Percentiles rank a stretch among this genome's conserved stretches.
Evolutionary conservation across 2,329 filamentous ascomycete genomes (phyloP).

Genomic region (Fusarium aywerte): DNA sequence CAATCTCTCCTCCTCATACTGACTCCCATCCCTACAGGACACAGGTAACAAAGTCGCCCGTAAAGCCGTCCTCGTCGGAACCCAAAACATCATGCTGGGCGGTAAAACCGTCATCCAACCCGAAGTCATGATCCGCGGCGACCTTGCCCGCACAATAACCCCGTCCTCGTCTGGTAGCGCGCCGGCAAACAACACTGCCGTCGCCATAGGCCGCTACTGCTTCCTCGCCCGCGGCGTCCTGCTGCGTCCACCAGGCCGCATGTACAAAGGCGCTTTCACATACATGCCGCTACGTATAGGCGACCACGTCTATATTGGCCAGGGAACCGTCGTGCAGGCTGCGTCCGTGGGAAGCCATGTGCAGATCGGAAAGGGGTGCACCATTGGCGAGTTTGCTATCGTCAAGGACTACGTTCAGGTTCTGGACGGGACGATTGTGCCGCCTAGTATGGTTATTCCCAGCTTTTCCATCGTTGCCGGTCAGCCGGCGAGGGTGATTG

Average conservation of each 20-base stretch:
- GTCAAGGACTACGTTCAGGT: slow-evolving; percentile 94
- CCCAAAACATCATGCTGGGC: slow-evolving; percentile 96
- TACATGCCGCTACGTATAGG: slow-evolving; percentile 93
- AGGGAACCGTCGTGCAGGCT: slow-evolving; percentile 80
- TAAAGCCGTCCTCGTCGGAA: slow-evolving; percentile 89
- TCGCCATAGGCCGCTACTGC: slow-evolving; percentile 91
- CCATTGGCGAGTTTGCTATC: slow-evolving; percentile 86
- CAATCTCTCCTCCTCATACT: not conserved
- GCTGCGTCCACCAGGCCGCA: slow-evolving; percentile 82
- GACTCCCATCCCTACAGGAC: slow-evolving; percentile 69
- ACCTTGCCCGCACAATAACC: slow-evolving; percentile 73
- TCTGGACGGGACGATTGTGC: slow-evolving; percentile 84
- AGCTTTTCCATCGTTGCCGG: slow-evolving; percentile 93
- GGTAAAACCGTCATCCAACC: slow-evolving; percentile 96
- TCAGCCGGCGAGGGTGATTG: slow-evolving; percentile 80
- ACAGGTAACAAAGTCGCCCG: slow-evolving; percentile 98
- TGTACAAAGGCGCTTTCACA: slow-evolving; percentile 81
- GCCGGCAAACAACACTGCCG: slow-evolving; percentile 70
- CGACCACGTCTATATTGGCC: slow-evolving; percentile 92
- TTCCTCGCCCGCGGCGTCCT: slow-evolving; percentile 83
- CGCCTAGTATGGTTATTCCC: slow-evolving; percentile 89
- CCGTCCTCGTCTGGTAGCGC: slow-evolving; percentile 55
- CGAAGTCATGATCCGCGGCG: slow-evolving; percentile 92
- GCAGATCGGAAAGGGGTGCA: slow-evolving; percentile 80
- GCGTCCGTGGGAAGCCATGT: slow-evolving; percentile 87